phyloP scores from a whole-genome alignment of 768 basidiomycete genomes.

The Boletus rex-veris region DNA sequence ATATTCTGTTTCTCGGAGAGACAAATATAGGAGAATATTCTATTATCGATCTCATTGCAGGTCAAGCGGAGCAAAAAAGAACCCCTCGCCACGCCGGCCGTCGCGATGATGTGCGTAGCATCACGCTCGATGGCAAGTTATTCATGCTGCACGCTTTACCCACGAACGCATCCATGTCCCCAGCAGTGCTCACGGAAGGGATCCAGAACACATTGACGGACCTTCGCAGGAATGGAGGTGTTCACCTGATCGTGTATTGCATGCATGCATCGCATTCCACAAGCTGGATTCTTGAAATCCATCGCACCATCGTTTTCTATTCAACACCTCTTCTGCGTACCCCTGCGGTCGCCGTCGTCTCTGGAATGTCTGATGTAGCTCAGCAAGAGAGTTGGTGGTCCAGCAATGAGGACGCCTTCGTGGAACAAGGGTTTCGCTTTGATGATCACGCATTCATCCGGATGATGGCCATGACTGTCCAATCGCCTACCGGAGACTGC shows the following conservation, averaged over 20 bases:
- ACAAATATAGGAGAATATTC: conserved; percentile 16
- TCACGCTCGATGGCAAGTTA: conserved; percentile 15
- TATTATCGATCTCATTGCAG: conserved; percentile 17
- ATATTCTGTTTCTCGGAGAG: conserved; percentile 23
- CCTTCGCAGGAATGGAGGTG: conserved; percentile 16
- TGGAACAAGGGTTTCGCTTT: conserved; percentile 13
- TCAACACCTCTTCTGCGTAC: neutral
- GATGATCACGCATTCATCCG: conserved; percentile 16
- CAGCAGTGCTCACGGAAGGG: neutral
- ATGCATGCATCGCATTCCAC: conserved; percentile 11
- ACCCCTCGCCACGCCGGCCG: neutral
- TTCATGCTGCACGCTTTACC: conserved; percentile 11
- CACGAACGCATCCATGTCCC: neutral
- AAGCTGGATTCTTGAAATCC: conserved; percentile 11
- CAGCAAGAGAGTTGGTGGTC: conserved; percentile 23
- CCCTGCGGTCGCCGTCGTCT: conserved; percentile 20
- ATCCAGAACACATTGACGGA: conserved; percentile 5
- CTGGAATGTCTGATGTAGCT: conserved; percentile 5
- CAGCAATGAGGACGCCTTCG: neutral
- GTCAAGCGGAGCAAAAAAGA: conserved; percentile 1
- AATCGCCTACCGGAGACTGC: conserved; percentile 1
- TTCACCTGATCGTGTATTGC: conserved; percentile 22
- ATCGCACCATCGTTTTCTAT: conserved; percentile 7
- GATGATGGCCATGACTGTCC: neutral
- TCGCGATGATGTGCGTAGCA: conserved; percentile 3